These are phyloP conservation scores for Arthromyces matolae DNA, from an alignment of 768 basidiomycete genomes.

Conservation along the genomic window DNA sequence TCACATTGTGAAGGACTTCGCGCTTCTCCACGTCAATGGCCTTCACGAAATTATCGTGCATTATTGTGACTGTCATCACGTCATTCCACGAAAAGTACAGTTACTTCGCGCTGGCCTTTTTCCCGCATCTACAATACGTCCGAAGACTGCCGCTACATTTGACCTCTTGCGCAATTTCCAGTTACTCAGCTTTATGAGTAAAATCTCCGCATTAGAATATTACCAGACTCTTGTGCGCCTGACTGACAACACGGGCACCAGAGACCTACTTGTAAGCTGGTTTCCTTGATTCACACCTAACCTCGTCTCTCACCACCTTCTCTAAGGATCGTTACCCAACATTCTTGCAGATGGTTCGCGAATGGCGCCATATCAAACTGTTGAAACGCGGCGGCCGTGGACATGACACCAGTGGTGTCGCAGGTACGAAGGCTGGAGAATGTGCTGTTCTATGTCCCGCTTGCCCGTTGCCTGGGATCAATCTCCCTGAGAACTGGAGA, in stretches of 20 bases:
- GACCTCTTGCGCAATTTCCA: too few relatives aligned
- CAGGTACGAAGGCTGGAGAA: constrained; percentile 13
- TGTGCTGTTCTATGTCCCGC: constrained; percentile 23
- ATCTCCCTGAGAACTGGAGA: constrained; percentile 19
- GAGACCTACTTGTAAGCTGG: background rate
- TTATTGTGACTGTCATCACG: too few relatives aligned
- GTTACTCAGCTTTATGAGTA: too few relatives aligned
- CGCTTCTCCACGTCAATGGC: too few relatives aligned
- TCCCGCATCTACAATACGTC: too few relatives aligned
- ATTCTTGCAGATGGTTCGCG: constrained; percentile 16
- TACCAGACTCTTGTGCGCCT: background rate
- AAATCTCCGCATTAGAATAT: too few relatives aligned
- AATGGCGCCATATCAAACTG: constrained; percentile 19
- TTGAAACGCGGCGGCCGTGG: constrained; percentile 18
- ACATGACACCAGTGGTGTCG: constrained; percentile 13
- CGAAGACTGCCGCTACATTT: too few relatives aligned
- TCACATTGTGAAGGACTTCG: too few relatives aligned
- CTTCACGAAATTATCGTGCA: too few relatives aligned
- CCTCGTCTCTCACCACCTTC: too few relatives aligned
- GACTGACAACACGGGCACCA: background rate
- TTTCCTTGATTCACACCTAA: background rate
- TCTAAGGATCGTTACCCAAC: constrained; percentile 19
- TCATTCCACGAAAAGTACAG: too few relatives aligned
- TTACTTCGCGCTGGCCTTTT: too few relatives aligned
- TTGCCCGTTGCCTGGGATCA: constrained; percentile 24